Base-by-base conservation (phyloP, 2,329 filamentous ascomycete genomes). In the Colletotrichum sp. region DNA sequence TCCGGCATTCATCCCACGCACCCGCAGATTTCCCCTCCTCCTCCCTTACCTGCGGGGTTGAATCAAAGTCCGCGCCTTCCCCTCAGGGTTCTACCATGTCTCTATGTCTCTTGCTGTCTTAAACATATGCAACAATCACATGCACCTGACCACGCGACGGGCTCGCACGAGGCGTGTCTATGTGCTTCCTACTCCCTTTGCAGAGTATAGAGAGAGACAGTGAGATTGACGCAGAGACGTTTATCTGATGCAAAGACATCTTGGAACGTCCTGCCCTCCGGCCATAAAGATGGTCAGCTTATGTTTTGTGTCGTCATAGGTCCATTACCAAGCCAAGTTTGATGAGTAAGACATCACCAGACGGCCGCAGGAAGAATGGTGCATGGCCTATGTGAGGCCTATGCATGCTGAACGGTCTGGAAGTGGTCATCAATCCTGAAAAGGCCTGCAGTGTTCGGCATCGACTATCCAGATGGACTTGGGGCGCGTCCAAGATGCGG, bases 331-430 rank as follows among this genome's bases (percentile, higher is more conserved):
- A 52, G 57, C 68, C 57, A 52, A 44, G 26, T 24, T 13, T 21
- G 57, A n/a, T n/a, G 28, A 32, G 57, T 70, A 59, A 70, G 68
- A 70, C 68, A 63, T 70, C 34, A 63, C 36, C 68, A 63, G 68
- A 63, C n/a, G 57, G 36, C 55, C 66, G 59, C 57, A 70, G 36
- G n/a, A 70, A n/a, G 26, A 52, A 36, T 49, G 68, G 32, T 34
- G 68, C 68, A 68, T 57, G 36, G 16, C 62, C 44, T 52, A 21
- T 2, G 44, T 52, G 44, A 52, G 12, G n/a, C 44, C 44, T 49
- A 59, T 39, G 30, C 34, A 18, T 57, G 65, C 34, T 57, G 30
- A 18, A 44, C 30, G 21, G 28, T 30, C n/a, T 24, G 26, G 65
- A 55, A 34, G 49, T 30, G 16, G 65, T 26, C 62, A 39, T 64